A percentile compares a stretch with the other conserved stretches of the same genome.
phyloP scores from a whole-genome alignment of 306 rosid species.

The Purshia tridentata region DNA sequence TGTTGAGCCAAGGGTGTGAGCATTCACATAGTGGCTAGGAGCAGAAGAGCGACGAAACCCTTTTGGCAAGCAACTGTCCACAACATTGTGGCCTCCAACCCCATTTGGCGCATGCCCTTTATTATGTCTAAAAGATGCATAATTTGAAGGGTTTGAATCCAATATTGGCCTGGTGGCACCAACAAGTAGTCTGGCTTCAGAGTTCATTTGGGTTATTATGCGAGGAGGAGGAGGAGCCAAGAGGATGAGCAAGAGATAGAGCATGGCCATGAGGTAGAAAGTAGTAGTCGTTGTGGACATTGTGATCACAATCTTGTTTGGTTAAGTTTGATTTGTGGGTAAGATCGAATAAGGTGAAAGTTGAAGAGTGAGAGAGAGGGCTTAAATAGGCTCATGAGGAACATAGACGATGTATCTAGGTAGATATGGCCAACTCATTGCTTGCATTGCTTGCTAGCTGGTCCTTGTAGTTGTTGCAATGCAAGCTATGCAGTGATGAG shows the following conservation, averaged over 20 bases:
- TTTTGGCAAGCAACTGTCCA: conserved; percentile 66
- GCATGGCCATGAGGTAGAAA: conserved; percentile 12
- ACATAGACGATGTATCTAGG: background rate
- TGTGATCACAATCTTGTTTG: background rate
- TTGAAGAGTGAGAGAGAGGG: conserved; percentile 19
- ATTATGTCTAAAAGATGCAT: conserved; percentile 35
- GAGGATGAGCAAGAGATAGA: conserved; percentile 35
- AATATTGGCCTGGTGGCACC: conserved; percentile 33
- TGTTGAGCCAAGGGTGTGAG: conserved; percentile 45
- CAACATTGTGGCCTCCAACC: conserved; percentile 9
- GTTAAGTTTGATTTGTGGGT: background rate
- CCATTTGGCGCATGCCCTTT: conserved; percentile 12
- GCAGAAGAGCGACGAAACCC: conserved; percentile 53
- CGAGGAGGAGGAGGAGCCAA: conserved; percentile 33
- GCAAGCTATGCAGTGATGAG: conserved; percentile 15
- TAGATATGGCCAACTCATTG: conserved; percentile 49
- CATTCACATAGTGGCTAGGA: conserved; percentile 60
- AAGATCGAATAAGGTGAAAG: conserved; percentile 11
- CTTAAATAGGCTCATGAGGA: conserved; percentile 66
- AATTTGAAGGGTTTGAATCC: conserved; percentile 29
- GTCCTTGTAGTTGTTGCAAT: conserved; percentile 12
- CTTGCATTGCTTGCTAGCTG: conserved; percentile 39
- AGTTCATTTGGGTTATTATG: conserved; percentile 1
- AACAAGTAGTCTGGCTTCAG: conserved; percentile 12
- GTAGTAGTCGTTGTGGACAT: conserved; percentile 3